Conservation (phyloP, 495 filamentous ascomycete species). For the Lichenothelia convexa region DNA sequence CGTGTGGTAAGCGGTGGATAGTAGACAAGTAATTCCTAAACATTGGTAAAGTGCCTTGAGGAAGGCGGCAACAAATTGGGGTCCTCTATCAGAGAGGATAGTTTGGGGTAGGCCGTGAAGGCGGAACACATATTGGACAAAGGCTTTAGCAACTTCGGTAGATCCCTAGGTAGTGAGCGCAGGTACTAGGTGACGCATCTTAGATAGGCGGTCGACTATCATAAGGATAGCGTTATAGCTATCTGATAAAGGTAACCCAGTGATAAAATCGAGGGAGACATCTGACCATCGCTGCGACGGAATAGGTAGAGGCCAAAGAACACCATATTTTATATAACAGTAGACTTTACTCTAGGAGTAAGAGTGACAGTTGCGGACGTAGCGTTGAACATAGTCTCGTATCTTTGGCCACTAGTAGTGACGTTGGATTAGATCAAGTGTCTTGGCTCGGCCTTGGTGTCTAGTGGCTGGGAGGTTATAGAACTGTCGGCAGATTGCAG, state of each 20-base stretch:
- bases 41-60: background rate
- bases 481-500: background rate
- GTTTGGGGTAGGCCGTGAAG: background rate
- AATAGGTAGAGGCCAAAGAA: background rate
- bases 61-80: background rate
- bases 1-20: background rate
- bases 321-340: background rate
- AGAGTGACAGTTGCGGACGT: background rate
- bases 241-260: background rate
- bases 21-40: background rate
- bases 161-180: background rate
- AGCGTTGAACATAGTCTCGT: background rate
- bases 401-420: background rate
- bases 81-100: background rate
- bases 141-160: background rate
- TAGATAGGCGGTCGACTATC: background rate
- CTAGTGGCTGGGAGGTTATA: background rate
- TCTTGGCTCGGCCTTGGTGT: background rate
- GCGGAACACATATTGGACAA: background rate
- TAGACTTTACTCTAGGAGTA: background rate
- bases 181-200: background rate
- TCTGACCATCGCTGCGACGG: background rate
- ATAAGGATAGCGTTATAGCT: background rate
- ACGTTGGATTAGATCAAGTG: background rate
- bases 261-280: background rate